Conservation (phyloP, 306 rosid genomes). For the Carpinus viminea region DNA sequence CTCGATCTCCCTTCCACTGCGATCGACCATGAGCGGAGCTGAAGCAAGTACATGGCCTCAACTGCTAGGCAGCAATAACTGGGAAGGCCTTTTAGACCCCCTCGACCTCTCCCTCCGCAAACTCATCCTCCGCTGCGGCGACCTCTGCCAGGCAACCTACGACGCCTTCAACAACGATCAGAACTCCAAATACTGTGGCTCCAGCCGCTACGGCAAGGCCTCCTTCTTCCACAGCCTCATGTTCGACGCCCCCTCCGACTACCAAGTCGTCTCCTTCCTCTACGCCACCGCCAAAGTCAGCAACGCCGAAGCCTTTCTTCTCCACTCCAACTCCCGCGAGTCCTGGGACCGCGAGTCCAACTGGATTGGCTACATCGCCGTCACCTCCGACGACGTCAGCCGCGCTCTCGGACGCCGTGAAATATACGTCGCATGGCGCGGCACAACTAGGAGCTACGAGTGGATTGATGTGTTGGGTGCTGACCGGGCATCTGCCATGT, state of each 20-base stretch:
- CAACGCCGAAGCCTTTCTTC: constrained; percentile 51
- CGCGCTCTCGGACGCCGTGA: constrained; percentile 52
- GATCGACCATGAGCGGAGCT: too few relatives aligned
- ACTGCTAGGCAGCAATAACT: constrained; percentile 49
- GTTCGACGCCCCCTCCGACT: constrained; percentile 39
- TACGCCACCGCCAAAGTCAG: constrained; percentile 65
- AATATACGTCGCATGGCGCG: constrained; percentile 68
- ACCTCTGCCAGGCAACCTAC: constrained; percentile 70
- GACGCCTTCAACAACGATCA: constrained; percentile 71
- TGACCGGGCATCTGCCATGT: too few relatives aligned
- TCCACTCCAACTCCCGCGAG: constrained; percentile 57
- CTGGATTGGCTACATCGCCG: constrained; percentile 73
- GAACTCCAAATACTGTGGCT: constrained; percentile 63
- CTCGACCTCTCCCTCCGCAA: constrained; percentile 47
- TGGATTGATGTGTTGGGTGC: too few relatives aligned
- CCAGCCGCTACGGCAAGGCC: constrained; percentile 60
- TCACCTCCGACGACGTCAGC: constrained; percentile 42
- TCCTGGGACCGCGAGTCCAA: constrained; percentile 73
- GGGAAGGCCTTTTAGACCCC: constrained; percentile 60
- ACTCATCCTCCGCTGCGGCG: constrained; percentile 66
- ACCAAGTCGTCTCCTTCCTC: constrained; percentile 48
- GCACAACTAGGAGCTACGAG: constrained; percentile 12
- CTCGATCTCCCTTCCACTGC: too few relatives aligned
- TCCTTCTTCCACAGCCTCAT: constrained; percentile 59
- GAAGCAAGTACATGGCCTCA: constrained; percentile 32